Percentiles rank a stretch among this genome's conserved stretches.
phyloP scores from a whole-genome alignment of 768 basidiomycete genomes.

The Cystobasidium onofrii region DNA sequence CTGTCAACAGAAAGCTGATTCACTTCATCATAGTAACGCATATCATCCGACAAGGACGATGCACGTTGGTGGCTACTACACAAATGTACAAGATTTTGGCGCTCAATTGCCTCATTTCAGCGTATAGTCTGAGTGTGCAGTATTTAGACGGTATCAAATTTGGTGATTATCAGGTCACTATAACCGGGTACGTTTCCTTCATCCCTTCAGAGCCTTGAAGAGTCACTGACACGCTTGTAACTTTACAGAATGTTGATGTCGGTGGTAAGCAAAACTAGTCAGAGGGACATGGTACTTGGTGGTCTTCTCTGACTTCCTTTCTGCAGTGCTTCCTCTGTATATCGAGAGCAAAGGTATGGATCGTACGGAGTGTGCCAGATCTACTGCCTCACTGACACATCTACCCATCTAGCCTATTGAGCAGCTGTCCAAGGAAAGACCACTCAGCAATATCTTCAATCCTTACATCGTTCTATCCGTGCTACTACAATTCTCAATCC shows the following conservation, averaged over 20 bases:
- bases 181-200: constrained; percentile 56
- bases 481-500: constrained; percentile 82
- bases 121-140: constrained; percentile 95
- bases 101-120: constrained; percentile 92
- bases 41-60: constrained; percentile 95
- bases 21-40: constrained; percentile 64
- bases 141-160: constrained; percentile 99
- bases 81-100: constrained; percentile 99
- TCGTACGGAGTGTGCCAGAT: not conserved
- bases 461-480: constrained; percentile 88
- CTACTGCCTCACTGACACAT: constrained; percentile 12
- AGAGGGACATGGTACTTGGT: not conserved
- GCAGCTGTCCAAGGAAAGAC: constrained; percentile 84
- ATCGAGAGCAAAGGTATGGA: constrained; percentile 77
- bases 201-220: too few species aligned
- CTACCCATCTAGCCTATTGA: constrained; percentile 68
- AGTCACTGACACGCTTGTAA: too few species aligned
- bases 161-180: constrained; percentile 95
- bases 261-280: constrained; percentile 47
- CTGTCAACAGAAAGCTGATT: not conserved
- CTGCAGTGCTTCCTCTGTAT: constrained; percentile 82
- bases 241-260: constrained; percentile 79
- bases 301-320: not conserved
- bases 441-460: constrained; percentile 92
- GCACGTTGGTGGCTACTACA: constrained; percentile 94